A percentile compares a stretch with the other conserved stretches of the same genome.
phyloP scores from a whole-genome alignment of 306 rosid genomes.

The Castanea sativa region DNA sequence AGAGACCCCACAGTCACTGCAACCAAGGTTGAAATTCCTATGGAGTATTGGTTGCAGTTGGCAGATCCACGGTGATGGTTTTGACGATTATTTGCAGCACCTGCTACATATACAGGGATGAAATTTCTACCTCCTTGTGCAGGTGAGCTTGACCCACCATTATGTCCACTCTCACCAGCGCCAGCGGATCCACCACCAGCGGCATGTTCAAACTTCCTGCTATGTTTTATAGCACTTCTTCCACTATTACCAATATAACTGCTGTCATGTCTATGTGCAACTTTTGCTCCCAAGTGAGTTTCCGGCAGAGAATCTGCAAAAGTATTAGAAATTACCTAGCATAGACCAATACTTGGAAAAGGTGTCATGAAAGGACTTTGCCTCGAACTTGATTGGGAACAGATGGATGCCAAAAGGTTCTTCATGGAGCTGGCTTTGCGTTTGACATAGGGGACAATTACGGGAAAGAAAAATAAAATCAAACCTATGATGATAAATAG shows the following conservation, averaged over 20 bases:
- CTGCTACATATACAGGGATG: conserved; percentile 63
- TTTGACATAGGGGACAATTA: too few species aligned
- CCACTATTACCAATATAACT: neutral
- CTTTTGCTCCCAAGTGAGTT: conserved; percentile 22
- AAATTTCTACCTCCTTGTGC: conserved; percentile 39
- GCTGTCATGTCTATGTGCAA: neutral
- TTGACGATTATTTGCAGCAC: conserved; percentile 47
- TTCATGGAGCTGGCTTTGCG: too few species aligned
- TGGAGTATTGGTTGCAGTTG: conserved; percentile 31
- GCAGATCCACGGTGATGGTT: conserved; percentile 42
- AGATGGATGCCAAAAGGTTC: too few species aligned
- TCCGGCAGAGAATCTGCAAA: conserved; percentile 37
- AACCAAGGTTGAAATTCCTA: conserved; percentile 24
- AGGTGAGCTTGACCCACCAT: conserved; percentile 27
- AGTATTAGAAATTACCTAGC: conserved; percentile 1
- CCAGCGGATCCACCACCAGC: conserved; percentile 26
- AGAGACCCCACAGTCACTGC: conserved; percentile 33
- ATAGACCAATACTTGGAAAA: neutral
- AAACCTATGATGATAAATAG: too few species aligned
- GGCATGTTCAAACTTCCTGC: conserved; percentile 39
- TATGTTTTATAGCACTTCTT: conserved; percentile 5
- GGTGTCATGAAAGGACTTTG: neutral
- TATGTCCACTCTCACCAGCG: conserved; percentile 20
- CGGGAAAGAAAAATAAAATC: too few species aligned
- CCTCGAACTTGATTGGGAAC: conserved; percentile 2